Evolutionary conservation across 805 yeast genomes (phyloP).

Genomic region (Tetrapisispora nanseiensis): DNA sequence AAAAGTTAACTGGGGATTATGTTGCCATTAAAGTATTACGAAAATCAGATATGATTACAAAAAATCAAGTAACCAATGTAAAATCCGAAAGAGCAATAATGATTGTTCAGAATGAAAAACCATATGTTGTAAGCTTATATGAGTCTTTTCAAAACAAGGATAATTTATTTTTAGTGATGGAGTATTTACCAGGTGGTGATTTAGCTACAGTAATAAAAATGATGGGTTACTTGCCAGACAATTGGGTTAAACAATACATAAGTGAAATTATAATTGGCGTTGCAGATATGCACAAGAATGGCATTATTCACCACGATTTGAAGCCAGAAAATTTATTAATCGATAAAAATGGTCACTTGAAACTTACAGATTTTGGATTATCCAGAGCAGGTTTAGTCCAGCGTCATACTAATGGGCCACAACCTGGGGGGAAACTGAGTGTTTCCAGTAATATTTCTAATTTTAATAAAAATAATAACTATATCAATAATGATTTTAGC

Average conservation of each 20-base stretch:
- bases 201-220: slow-evolving; percentile 75
- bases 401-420: slow-evolving; percentile 44
- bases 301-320: slow-evolving; percentile 88
- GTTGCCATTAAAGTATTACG: slow-evolving; percentile 88
- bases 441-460: neutral
- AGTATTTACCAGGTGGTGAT: slow-evolving; percentile 92
- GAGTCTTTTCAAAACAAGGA: slow-evolving; percentile 84
- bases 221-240: slow-evolving; percentile 74
- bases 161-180: slow-evolving; percentile 89
- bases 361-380: slow-evolving; percentile 90
- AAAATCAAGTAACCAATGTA: slow-evolving; percentile 91
- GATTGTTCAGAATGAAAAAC: slow-evolving; percentile 92
- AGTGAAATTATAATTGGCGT: slow-evolving; percentile 90
- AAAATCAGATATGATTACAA: slow-evolving; percentile 93
- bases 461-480: neutral
- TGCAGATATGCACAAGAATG: slow-evolving; percentile 75
- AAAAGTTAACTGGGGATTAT: slow-evolving; percentile 83
- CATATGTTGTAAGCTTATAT: slow-evolving; percentile 82
- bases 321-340: slow-evolving; percentile 91
- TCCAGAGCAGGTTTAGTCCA: slow-evolving; percentile 82
- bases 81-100: slow-evolving; percentile 93
- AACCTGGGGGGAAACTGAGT: slow-evolving; percentile 5
- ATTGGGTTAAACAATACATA: slow-evolving; percentile 77
- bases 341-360: slow-evolving; percentile 79
- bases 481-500: neutral